Conservation (phyloP, 768 basidiomycete genomes). For the Pholiota microspora region DNA sequence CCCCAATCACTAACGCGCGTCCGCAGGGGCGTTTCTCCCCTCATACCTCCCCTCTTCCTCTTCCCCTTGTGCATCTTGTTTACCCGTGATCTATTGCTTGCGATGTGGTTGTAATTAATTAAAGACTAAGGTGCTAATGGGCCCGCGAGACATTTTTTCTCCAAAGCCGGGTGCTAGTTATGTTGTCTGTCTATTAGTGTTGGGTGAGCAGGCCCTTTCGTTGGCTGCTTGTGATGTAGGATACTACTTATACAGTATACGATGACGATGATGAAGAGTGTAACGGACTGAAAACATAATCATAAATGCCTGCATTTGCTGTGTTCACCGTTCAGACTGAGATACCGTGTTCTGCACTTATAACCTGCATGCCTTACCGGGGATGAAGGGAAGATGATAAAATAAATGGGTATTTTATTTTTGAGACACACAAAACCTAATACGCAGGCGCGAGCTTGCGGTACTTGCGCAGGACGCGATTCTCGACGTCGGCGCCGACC, state of each 20-base stretch:
- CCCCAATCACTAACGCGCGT: background rate
- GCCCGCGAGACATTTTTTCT: too few relatives aligned
- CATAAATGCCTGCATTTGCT: background rate
- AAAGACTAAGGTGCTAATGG: background rate
- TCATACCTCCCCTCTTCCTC: background rate
- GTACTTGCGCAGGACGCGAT: constrained; percentile 74
- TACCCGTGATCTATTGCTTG: background rate
- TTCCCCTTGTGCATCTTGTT: background rate
- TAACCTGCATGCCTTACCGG: too few relatives aligned
- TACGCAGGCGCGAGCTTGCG: constrained; percentile 49
- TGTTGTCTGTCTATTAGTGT: too few relatives aligned
- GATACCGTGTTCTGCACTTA: background rate
- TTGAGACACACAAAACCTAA: constrained; percentile 15
- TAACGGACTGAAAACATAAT: background rate
- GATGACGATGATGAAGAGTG: background rate
- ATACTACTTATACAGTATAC: background rate
- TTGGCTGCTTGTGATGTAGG: background rate
- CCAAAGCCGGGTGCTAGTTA: too few relatives aligned
- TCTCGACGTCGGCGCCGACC: constrained; percentile 80
- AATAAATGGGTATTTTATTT: background rate
- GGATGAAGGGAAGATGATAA: background rate
- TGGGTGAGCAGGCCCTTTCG: too few relatives aligned
- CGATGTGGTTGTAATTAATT: background rate
- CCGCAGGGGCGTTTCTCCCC: background rate
- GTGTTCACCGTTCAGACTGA: background rate